phyloP scores from a whole-genome alignment of 2,329 filamentous ascomycete species.

The Helotiales sp. region DNA sequence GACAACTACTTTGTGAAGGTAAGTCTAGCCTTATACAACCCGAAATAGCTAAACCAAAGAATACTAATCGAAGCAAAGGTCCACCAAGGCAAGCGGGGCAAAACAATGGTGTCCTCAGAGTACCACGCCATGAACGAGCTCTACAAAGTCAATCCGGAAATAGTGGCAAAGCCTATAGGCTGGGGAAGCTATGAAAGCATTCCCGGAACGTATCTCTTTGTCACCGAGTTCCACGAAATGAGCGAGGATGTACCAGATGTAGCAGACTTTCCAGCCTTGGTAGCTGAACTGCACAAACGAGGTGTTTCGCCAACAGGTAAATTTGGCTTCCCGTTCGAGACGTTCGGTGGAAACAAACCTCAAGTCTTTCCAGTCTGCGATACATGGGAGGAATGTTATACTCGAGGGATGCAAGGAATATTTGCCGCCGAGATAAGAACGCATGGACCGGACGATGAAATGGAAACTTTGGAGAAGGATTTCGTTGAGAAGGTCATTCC shows the following conservation, averaged over 20 bases:
- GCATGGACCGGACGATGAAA: slow-evolving; percentile 19
- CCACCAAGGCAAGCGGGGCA: neutral
- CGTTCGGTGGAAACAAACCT: neutral
- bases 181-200: neutral
- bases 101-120: neutral
- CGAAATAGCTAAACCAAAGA: neutral
- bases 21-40: neutral
- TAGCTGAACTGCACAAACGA: neutral
- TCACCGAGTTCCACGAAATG: neutral
- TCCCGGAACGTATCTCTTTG: neutral
- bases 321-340: neutral
- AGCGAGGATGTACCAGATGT: neutral
- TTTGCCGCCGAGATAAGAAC: neutral
- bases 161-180: neutral
- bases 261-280: neutral
- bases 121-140: neutral
- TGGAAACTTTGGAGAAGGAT: slow-evolving; percentile 31
- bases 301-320: neutral
- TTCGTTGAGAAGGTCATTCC: slow-evolving; percentile 22
- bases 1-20: neutral
- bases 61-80: neutral
- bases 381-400: slow-evolving; percentile 6
- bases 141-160: neutral
- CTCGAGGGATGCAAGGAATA: neutral
- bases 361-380: neutral